Conservation (phyloP, 495 filamentous ascomycete genomes). For the Gamarada debralockiae region DNA sequence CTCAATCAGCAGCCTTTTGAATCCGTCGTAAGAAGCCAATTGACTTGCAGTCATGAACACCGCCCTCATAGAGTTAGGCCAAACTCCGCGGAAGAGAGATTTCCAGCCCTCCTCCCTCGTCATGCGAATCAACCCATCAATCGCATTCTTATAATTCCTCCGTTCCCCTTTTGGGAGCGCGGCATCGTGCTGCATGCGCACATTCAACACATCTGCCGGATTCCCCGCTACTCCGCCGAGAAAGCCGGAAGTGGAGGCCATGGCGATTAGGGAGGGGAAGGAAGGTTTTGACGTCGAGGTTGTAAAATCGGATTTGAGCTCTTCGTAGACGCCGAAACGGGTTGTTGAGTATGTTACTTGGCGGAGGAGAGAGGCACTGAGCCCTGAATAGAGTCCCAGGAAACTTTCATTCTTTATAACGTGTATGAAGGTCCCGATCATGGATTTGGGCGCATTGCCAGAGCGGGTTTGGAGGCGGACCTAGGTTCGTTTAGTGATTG, state of each 20-base stretch:
- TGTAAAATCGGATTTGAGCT: conserved; percentile 68
- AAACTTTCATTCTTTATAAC: conserved; percentile 61
- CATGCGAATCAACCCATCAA: conserved; percentile 86
- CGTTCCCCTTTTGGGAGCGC: conserved; percentile 69
- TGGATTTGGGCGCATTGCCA: conserved; percentile 60
- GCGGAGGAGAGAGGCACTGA: conserved; percentile 88
- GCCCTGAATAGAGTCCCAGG: conserved; percentile 76
- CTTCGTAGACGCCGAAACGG: conserved; percentile 92
- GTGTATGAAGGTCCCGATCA: conserved; percentile 79
- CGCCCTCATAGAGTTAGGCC: conserved; percentile 86
- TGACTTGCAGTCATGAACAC: conserved; percentile 93
- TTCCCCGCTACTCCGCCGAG: conserved; percentile 89
- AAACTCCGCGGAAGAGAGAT: conserved; percentile 81
- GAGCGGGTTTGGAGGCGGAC: conserved; percentile 85
- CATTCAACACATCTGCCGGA: conserved; percentile 92
- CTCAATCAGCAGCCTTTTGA: conserved; percentile 74
- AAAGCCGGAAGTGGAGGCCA: conserved; percentile 80
- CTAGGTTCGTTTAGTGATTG: conserved; percentile 32
- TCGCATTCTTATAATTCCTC: conserved; percentile 83
- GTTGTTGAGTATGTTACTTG: conserved; percentile 91
- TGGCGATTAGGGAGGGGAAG: conserved; percentile 68
- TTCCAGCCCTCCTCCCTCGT: conserved; percentile 61
- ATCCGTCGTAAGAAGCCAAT: conserved; percentile 85
- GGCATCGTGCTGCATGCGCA: conserved; percentile 96
- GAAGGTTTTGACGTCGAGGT: conserved; percentile 48